Conservation (phyloP, 2,329 filamentous ascomycete species). For the Botrytis medusae region DNA sequence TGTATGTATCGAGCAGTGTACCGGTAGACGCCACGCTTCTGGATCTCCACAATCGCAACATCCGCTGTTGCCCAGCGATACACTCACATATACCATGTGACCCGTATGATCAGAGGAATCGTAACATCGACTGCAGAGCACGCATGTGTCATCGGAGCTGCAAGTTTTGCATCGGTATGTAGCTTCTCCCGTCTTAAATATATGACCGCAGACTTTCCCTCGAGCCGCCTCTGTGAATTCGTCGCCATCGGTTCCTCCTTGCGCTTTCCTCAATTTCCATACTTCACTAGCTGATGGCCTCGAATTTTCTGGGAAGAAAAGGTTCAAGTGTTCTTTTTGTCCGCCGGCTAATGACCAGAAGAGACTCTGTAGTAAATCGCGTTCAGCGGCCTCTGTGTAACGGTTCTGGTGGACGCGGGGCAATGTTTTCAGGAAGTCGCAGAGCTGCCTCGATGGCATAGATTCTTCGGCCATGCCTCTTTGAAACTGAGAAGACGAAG, state of each 20-base stretch:
- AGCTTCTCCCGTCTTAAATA: constrained; percentile 91
- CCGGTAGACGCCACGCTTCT: constrained; percentile 86
- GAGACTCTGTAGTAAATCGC: constrained; percentile 72
- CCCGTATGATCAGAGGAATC: constrained; percentile 92
- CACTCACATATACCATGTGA: constrained; percentile 85
- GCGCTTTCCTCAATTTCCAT: constrained; percentile 81
- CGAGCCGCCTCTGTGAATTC: constrained; percentile 92
- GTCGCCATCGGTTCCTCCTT: constrained; percentile 88
- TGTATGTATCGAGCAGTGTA: constrained; percentile 93
- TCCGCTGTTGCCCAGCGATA: constrained; percentile 87
- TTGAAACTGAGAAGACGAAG: background rate
- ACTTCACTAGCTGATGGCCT: constrained; percentile 48
- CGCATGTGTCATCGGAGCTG: constrained; percentile 91
- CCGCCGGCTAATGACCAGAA: constrained; percentile 85
- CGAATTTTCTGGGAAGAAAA: constrained; percentile 79
- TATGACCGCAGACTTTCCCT: constrained; percentile 94
- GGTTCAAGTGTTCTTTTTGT: constrained; percentile 68
- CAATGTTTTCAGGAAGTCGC: constrained; percentile 75
- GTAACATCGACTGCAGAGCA: constrained; percentile 90
- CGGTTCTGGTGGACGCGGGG: constrained; percentile 72
- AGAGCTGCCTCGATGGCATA: constrained; percentile 67
- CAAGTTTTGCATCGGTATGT: constrained; percentile 95
- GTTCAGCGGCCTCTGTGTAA: constrained; percentile 70
- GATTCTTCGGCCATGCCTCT: constrained; percentile 21
- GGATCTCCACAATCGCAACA: constrained; percentile 97